Evolutionary conservation across 2,329 filamentous ascomycete species (phyloP), one percentile per base, ranked within the genome.

Genomic region (Helminthosporium solani): DNA sequence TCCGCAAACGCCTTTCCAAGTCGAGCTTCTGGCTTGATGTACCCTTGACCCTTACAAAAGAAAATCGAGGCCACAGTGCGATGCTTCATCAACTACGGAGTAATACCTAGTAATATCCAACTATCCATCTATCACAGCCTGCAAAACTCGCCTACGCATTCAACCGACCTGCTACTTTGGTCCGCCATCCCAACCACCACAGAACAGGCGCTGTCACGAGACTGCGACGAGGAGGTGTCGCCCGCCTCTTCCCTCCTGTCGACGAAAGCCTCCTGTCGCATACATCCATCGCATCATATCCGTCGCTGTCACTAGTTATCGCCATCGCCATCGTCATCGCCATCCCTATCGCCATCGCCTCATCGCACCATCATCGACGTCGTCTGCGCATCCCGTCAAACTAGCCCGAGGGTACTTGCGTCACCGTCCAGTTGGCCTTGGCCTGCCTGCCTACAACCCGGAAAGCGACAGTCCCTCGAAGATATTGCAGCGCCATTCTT

Each of bases 111-210:
- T n/a, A n/a, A n/a, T n/a, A n/a, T n/a, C n/a, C n/a, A n/a, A n/a
- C n/a, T n/a, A n/a, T n/a, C n/a, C n/a, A n/a, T n/a, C n/a, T n/a
- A n/a, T n/a, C n/a, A n/a, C n/a, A n/a, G n/a, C n/a, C 27, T 36
- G 19, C 46, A 31, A 46, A 40, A 33, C 40, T 41, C 40, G 41
- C 46, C 41, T 25, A 19, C 41, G 33, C 23, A 38, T n/a, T 23
- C 46, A 41, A 57, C 52, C 56, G 52, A 52, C 55, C 55, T 57
- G 53, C 54, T 52, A 44, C 49, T 46, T 56, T 48, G 42, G 45
- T 43, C 43, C n/a, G 39, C 39, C 25, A 38, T 19, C 23, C 37
- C 41, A 49, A 54, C 50, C 48, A 52, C 54, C 47, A 46, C 27
- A 4, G 7, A 12, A n/a, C 28, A 6, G 28, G 12, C 49, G 23